Conservation (phyloP, 495 filamentous ascomycete genomes). For the Cercophora samala region DNA sequence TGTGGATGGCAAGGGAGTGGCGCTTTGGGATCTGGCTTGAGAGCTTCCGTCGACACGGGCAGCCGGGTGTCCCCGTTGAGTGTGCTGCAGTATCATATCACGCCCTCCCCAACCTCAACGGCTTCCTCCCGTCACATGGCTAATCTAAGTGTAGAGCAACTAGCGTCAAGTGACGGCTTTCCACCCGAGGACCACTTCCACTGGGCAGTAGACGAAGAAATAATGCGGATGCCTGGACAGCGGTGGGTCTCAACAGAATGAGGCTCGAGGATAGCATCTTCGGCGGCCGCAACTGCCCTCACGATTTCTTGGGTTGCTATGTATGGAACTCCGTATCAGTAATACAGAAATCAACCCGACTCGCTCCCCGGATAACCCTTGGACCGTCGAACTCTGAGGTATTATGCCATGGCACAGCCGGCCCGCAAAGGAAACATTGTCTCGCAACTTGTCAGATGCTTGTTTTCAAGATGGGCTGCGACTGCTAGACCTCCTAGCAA, state of each 20-base stretch:
- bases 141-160: neutral
- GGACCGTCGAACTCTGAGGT: neutral
- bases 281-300: constrained; percentile 1
- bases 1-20: neutral
- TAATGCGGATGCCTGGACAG: neutral
- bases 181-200: neutral
- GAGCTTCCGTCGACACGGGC: neutral
- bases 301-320: neutral
- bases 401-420: neutral
- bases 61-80: neutral
- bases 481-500: neutral
- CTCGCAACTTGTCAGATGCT: neutral
- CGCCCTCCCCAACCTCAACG: neutral
- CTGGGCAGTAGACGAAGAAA: neutral
- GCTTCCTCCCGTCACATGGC: constrained; percentile 5
- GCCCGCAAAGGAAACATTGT: neutral
- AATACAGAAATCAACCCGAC: neutral
- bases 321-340: neutral
- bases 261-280: neutral
- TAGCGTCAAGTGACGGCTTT: constrained; percentile 3
- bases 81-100: neutral
- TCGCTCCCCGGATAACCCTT: neutral
- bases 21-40: neutral
- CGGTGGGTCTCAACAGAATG: neutral
- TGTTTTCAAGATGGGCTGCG: neutral